Conservation (phyloP, 805 yeast species). For the Wickerhamomyces sydowiorum region DNA sequence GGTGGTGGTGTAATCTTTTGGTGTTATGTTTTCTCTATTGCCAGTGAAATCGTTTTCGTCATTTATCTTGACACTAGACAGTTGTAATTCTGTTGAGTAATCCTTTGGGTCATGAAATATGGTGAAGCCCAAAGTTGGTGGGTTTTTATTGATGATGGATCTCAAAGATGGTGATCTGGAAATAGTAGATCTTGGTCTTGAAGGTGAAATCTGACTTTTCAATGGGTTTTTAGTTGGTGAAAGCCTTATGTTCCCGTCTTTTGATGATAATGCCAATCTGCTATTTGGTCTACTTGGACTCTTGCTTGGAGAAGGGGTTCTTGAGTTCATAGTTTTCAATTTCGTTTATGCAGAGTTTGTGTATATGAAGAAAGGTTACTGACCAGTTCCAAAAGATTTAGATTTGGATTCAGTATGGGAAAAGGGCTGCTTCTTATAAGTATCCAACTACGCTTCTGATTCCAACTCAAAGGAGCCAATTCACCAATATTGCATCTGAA, state of each 20-base stretch:
- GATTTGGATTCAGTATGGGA: too few species aligned
- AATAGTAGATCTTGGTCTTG: neutral
- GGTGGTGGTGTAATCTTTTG: neutral
- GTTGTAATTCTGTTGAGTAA: constrained; percentile 13
- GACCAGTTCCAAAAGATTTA: neutral
- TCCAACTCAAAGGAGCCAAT: neutral
- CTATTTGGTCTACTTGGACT: constrained; percentile 13
- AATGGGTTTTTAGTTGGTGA: constrained; percentile 11
- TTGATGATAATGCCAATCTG: constrained; percentile 19
- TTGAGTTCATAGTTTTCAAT: constrained; percentile 9
- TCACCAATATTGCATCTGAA: neutral
- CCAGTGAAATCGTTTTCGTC: constrained; percentile 14
- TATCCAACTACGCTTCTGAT: neutral
- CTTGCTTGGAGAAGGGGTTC: constrained; percentile 16
- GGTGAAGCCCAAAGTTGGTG: constrained; percentile 15
- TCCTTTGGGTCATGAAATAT: constrained; percentile 20
- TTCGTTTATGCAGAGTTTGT: too few species aligned
- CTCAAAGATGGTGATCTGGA: neutral
- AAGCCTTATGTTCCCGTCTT: constrained; percentile 18
- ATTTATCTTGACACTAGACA: constrained; percentile 6
- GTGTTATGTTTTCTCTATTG: constrained; percentile 16
- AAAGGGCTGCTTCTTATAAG: neutral
- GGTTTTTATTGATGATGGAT: constrained; percentile 1
- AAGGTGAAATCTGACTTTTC: constrained; percentile 3
- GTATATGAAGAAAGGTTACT: neutral